These are phyloP conservation scores for Epichloe sylvatica DNA, from an alignment of 2,329 filamentous ascomycete species.

Conservation along the genomic window DNA sequence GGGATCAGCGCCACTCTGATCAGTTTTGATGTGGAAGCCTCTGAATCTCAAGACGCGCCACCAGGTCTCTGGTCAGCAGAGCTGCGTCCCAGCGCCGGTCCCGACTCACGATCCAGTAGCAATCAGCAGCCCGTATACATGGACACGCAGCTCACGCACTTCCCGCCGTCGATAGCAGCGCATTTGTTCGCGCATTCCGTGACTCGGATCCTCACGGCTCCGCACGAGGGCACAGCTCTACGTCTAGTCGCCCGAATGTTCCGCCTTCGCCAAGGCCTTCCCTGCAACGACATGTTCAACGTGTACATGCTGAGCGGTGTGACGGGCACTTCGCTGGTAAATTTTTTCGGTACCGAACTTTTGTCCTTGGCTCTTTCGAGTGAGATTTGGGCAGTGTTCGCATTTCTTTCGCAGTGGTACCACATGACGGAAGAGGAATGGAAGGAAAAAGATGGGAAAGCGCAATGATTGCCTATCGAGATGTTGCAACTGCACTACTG, in stretches of 20 bases:
- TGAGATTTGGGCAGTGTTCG: conserved; percentile 31
- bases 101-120: conserved; percentile 15
- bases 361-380: conserved; percentile 29
- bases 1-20: conserved; percentile 43
- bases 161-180: conserved; percentile 34
- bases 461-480: background rate
- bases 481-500: background rate
- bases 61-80: conserved; percentile 45
- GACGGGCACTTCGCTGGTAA: conserved; percentile 26
- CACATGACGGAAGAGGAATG: conserved; percentile 31
- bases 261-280: conserved; percentile 23
- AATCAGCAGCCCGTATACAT: conserved; percentile 24
- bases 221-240: conserved; percentile 33
- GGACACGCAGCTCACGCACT: conserved; percentile 35
- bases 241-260: conserved; percentile 31
- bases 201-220: conserved; percentile 28
- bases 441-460: conserved; percentile 19
- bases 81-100: conserved; percentile 34
- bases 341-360: conserved; percentile 33
- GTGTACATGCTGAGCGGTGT: conserved; percentile 23
- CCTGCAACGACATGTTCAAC: conserved; percentile 25
- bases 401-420: conserved; percentile 23
- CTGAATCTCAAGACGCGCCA: conserved; percentile 36
- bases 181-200: conserved; percentile 32
- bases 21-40: conserved; percentile 47